Base-by-base conservation (phyloP, 805 yeast species). In the Saturnispora dispora region DNA sequence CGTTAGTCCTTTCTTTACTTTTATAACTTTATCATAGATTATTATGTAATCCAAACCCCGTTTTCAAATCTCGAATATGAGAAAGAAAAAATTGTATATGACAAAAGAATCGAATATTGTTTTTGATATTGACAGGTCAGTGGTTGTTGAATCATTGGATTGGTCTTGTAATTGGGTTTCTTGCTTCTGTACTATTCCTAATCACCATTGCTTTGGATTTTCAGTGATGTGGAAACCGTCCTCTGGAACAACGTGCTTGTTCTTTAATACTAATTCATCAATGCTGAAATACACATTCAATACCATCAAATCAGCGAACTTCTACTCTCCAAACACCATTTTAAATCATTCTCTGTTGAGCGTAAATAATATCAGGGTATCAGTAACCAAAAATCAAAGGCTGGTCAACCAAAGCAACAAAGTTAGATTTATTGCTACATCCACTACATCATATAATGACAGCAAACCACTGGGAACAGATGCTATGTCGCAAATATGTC, bases 401-500 rank as follows among this genome's bases (percentile, higher is more conserved):
- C 18, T 17, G 17, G 11, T 13, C 20, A 18, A 17, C 9, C 18
- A 37, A 37, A 18, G 13, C 41, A 37, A 37, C 15, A 37, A 37
- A 9, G 25, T 20, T 28, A 11, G 20, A 9, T 22, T 41, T 32
- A 20, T 52, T 5, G 13, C 46, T 33, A 32, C 54, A 8, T 10
- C 47, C 22, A 41, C 51, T 2, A 23, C 41, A 27, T 10, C 51
- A 5, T 8, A 11, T 40, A 13, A 23, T 40, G 23, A 40, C 4
- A 6, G 18, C 36, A 46, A 18, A 8, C 47, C 47, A 18, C 20
- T 33, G 11, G 47, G 47, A 20, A 45, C 48, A 9, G 50, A 51
- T 15, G 47, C 55, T 3, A 52, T 50, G 10, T 48, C 59, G n/a
- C 57, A 61, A 18, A 54, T 73, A 28, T 77, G 82, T 54, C 81